Evolutionary conservation across 805 yeast genomes (phyloP), one percentile per base, ranked within the genome.

Genomic region (Starmerella powellii): DNA sequence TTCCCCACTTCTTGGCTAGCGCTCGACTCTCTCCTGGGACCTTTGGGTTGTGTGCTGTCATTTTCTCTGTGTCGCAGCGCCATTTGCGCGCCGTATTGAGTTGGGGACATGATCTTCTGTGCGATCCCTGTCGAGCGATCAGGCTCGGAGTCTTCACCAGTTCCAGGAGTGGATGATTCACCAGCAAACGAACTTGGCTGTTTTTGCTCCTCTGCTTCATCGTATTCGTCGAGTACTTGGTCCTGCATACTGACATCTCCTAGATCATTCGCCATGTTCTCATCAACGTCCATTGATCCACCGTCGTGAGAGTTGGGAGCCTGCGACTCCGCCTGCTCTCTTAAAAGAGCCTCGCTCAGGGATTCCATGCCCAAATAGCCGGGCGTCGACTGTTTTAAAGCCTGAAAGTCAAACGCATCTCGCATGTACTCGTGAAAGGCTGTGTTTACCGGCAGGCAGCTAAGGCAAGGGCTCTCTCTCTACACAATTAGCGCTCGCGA

Each of bases 71-170:
- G 6, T 23, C 26, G 45, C 13, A 44, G 15, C 1, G 55, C 55
- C 31, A 40, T 29, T 4, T 48, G 52, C 1, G 55, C 54, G 17
- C 57, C 57, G 6, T 43, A 37, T 16, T 45, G 41, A 2, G 57
- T 49, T 2, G 55, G 56, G 2, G 51, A 40, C 23, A 49, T 41
- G 11, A 33, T 8, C 11, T 20, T 33, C n/a, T 33, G 27, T 34
- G 39, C n/a, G n/a, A n/a, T n/a, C n/a, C n/a, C n/a, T n/a, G n/a
- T n/a, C n/a, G n/a, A n/a, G n/a, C n/a, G n/a, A n/a, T n/a, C n/a
- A n/a, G n/a, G n/a, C n/a, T n/a, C n/a, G n/a, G n/a, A n/a, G n/a
- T n/a, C n/a, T n/a, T n/a, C n/a, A n/a, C n/a, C n/a, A n/a, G n/a
- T n/a, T n/a, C n/a, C n/a, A n/a, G n/a, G n/a, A n/a, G n/a, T n/a